phyloP scores from a whole-genome alignment of 148 eudicot species.

The Pharnaceum exiguum region DNA sequence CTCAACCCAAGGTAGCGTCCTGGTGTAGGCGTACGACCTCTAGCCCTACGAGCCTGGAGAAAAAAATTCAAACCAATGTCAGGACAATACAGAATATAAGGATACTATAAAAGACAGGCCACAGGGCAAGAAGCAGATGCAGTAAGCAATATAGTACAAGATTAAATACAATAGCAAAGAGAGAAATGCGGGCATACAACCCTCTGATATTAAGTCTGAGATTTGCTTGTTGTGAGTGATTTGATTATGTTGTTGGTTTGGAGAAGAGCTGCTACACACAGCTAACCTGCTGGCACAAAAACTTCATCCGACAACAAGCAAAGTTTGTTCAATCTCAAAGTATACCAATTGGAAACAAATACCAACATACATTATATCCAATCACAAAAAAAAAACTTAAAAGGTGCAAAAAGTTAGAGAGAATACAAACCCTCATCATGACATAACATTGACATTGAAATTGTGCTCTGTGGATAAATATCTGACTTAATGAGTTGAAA shows the following conservation, averaged over 20 bases:
- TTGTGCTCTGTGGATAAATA: not conserved
- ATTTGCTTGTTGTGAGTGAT: conserved; percentile 71
- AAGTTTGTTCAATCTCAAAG: conserved; percentile 37
- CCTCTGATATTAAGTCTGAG: conserved; percentile 68
- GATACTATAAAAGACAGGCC: not conserved
- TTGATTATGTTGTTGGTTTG: conserved; percentile 72
- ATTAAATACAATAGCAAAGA: conserved; percentile 25
- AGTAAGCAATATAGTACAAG: conserved; percentile 13
- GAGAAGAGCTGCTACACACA: conserved; percentile 98
- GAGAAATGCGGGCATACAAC: conserved; percentile 99
- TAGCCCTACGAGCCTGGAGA: conserved; percentile 71
- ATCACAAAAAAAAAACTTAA: not conserved
- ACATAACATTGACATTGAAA: too few relatives aligned
- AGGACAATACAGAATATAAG: not conserved
- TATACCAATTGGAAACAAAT: conserved; percentile 4
- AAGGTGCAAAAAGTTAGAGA: not conserved
- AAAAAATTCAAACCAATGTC: not conserved
- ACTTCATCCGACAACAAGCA: conserved; percentile 62
- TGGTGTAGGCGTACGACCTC: conserved; percentile 98
- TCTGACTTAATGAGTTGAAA: not conserved
- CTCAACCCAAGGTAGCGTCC: conserved; percentile 84
- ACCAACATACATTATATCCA: conserved; percentile 11
- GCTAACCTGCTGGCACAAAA: conserved; percentile 88
- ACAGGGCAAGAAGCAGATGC: not conserved
- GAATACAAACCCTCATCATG: not conserved